Percentiles rank a stretch among this genome's conserved stretches.
Conservation (phyloP, 768 basidiomycete species). For the Phaffia australis region DNA sequence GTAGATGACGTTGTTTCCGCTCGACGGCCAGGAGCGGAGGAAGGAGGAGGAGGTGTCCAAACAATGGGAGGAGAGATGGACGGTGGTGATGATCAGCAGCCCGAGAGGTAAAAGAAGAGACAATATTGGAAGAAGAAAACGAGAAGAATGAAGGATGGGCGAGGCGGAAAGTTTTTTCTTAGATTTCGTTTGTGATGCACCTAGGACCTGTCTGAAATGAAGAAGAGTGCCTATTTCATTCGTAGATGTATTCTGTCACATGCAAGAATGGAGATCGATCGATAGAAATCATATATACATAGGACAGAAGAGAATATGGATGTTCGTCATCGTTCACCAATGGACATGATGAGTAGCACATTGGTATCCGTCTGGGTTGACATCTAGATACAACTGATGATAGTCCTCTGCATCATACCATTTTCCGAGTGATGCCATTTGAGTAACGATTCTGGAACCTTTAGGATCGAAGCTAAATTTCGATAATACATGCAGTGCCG, state of each 20-base stretch:
- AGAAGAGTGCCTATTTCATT: too few relatives aligned
- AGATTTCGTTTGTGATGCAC: too few relatives aligned
- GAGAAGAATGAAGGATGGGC: too few relatives aligned
- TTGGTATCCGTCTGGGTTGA: constrained; percentile 80
- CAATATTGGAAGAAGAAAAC: too few relatives aligned
- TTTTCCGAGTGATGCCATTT: constrained; percentile 54
- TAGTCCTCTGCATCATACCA: constrained; percentile 54
- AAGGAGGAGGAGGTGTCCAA: constrained; percentile 20
- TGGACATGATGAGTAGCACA: constrained; percentile 60
- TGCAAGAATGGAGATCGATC: too few relatives aligned
- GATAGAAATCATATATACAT: too few relatives aligned
- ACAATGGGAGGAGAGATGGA: constrained; percentile 22
- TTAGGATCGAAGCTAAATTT: constrained; percentile 42
- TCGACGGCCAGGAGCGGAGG: constrained; percentile 13
- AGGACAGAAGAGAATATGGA: too few relatives aligned
- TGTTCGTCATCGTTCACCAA: too few relatives aligned
- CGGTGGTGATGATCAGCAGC: constrained; percentile 15
- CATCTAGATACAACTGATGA: constrained; percentile 56
- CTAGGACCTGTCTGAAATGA: too few relatives aligned
- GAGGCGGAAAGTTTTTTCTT: too few relatives aligned
- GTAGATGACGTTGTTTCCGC: constrained; percentile 75
- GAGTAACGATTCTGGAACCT: constrained; percentile 63
- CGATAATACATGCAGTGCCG: too few relatives aligned
- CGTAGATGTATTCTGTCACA: too few relatives aligned
- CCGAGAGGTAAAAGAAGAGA: constrained; percentile 8